Evolutionary conservation across 208 protist genomes (phyloP), one percentile per base, ranked within the genome.

Genomic region (Crithidia brevicula): DNA sequence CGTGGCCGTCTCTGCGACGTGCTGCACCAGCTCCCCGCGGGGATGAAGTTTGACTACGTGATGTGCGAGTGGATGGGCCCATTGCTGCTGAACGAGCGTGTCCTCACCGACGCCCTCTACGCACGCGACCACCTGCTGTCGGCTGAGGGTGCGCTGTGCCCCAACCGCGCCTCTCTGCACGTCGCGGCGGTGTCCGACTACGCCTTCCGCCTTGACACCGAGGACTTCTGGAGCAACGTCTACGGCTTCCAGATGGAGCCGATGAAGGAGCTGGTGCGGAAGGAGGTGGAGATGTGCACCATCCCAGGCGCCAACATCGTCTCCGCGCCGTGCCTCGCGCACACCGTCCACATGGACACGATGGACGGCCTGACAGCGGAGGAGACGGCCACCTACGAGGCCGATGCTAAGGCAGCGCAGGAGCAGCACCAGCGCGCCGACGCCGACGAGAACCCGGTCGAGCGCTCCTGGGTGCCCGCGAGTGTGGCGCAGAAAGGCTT

Each of bases 191-290:
- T 94, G 18, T 88, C 77, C 23, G 93, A 97, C 78, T 95, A 95
- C 67, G 28, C 75, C 20, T 97, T 95, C 65, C 73, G 89, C 52
- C 74, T 93, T 13, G 83, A 95, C 71, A 93, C 89, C 47, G 83
- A 94, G 60, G 89, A 95, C 38, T 97, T 85, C 64, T 97, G 93
- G 93, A 88, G 83, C 63, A 97, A 97, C 68, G 91, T 97, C 11
- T 97, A 97, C 61, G 93, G 93, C n/a, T 97, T 96, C 61, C 68
- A 47, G 27, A 97, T 97, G 93, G 77, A 87, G 36, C 78, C 93
- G 45, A 97, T 97, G 93, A 96, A 96, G 78, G 63, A 60, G 59
- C 79, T 96, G 16, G 91, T 97, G 57, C 80, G 77, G 23, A 51
- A 72, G 51, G 89, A 95, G 74, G 91, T 94, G 33, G 86, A 92